Conservation (phyloP, 495 filamentous ascomycete species). For the Penicillium arizonense region DNA sequence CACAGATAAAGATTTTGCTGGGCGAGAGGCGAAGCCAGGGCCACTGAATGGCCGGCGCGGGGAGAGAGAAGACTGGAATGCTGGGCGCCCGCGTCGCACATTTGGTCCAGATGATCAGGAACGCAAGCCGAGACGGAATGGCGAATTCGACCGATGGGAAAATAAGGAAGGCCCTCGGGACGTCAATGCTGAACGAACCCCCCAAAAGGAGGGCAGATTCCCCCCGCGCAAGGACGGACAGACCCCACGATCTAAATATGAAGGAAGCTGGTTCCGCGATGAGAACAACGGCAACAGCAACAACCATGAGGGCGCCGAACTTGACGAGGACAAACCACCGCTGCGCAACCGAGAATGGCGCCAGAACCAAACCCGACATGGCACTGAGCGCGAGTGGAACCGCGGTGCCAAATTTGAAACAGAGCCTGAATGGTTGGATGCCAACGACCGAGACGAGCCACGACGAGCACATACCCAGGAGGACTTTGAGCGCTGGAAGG, state of each 20-base stretch:
- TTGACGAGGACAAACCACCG: slow-evolving; percentile 52
- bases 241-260: slow-evolving; percentile 46
- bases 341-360: slow-evolving; percentile 65
- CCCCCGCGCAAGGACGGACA: slow-evolving; percentile 43
- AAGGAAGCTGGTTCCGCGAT: slow-evolving; percentile 58
- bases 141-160: slow-evolving; percentile 63
- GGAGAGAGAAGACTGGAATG: slow-evolving; percentile 60
- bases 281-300: slow-evolving; percentile 19
- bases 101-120: slow-evolving; percentile 56
- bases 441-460: slow-evolving; percentile 65
- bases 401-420: slow-evolving; percentile 58
- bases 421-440: slow-evolving; percentile 86
- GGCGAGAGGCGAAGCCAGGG: slow-evolving; percentile 38
- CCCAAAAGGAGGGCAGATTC: slow-evolving; percentile 48
- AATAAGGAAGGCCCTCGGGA: slow-evolving; percentile 41
- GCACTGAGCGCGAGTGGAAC: slow-evolving; percentile 63
- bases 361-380: slow-evolving; percentile 58
- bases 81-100: slow-evolving; percentile 50
- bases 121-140: slow-evolving; percentile 52
- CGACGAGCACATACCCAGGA: slow-evolving; percentile 74
- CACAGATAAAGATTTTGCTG: slow-evolving; percentile 42
- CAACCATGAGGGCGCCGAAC: slow-evolving; percentile 52
- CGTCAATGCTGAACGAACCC: slow-evolving; percentile 45
- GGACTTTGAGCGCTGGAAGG: slow-evolving; percentile 95
- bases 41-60: slow-evolving; percentile 43